Conservation (phyloP, 2,329 filamentous ascomycete genomes). For the Cryphonectria nitschkei region DNA sequence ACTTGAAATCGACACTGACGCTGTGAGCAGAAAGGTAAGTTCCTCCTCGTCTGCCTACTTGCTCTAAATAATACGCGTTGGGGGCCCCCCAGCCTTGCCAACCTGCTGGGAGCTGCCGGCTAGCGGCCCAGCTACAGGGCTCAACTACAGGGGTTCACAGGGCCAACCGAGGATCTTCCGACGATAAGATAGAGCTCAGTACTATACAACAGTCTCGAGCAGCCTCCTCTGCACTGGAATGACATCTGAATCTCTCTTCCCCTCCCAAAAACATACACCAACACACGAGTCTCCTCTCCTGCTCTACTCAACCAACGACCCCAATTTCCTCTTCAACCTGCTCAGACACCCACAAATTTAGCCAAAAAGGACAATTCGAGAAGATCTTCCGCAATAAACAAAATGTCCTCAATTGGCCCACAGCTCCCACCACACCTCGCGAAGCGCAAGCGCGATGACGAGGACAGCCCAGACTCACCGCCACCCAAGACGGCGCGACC, state of each 20-base stretch:
- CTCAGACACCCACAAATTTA: not conserved
- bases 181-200: slow-evolving; percentile 14
- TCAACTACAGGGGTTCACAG: not conserved
- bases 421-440: slow-evolving; percentile 68
- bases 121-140: slow-evolving; percentile 23
- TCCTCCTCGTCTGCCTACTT: not conserved
- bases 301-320: not conserved
- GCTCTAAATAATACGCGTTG: not conserved
- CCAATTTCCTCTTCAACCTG: not conserved
- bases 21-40: not conserved
- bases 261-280: slow-evolving; percentile 1
- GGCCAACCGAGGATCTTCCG: slow-evolving; percentile 8
- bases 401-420: slow-evolving; percentile 72
- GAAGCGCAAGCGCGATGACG: slow-evolving; percentile 63
- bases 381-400: slow-evolving; percentile 19
- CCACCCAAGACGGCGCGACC: slow-evolving; percentile 53
- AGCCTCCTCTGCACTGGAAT: not conserved
- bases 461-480: slow-evolving; percentile 45
- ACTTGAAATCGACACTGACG: not conserved
- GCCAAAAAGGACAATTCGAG: not conserved
- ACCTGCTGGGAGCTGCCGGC: slow-evolving; percentile 25
- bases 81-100: not conserved
- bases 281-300: not conserved
- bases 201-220: not conserved
- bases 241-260: slow-evolving; percentile 1